A percentile compares a stretch with the other conserved stretches of the same genome.
phyloP scores from a whole-genome alignment of 2,329 filamentous ascomycete species.

The Sporothrix brasiliensis region DNA sequence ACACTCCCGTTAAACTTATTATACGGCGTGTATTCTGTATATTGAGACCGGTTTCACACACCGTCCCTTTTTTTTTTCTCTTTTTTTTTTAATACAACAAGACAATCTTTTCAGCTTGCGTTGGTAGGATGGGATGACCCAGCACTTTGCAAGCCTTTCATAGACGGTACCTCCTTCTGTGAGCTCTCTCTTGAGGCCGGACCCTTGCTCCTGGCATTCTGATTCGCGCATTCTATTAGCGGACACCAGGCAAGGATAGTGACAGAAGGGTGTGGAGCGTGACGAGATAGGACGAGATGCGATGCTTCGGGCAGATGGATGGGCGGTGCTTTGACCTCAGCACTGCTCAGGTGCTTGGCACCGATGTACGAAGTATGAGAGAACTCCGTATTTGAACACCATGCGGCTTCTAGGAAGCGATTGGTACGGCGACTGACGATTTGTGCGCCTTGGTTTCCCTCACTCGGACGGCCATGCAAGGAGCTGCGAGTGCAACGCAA shows the following conservation, averaged over 20 bases:
- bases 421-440: not conserved
- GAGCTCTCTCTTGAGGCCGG: not conserved
- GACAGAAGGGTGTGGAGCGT: not conserved
- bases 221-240: not conserved
- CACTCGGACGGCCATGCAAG: not conserved
- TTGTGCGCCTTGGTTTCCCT: not conserved
- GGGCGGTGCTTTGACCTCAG: not conserved
- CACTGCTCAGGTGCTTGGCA: no score
- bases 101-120: not conserved
- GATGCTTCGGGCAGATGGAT: conserved; percentile 4
- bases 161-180: not conserved
- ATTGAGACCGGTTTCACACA: no score
- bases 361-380: no score
- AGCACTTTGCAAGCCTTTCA: not conserved
- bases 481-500: conserved; percentile 4
- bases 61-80: no score
- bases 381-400: no score
- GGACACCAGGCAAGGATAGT: not conserved
- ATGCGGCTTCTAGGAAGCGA: not conserved
- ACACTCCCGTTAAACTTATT: no score
- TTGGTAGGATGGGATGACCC: not conserved
- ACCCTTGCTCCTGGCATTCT: not conserved
- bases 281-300: conserved; percentile 10
- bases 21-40: no score
- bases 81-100: no score